These are phyloP conservation scores for Phaeosphaeriaceae sp. DNA, from an alignment of 2,329 filamentous ascomycete species.

Conservation along the genomic window DNA sequence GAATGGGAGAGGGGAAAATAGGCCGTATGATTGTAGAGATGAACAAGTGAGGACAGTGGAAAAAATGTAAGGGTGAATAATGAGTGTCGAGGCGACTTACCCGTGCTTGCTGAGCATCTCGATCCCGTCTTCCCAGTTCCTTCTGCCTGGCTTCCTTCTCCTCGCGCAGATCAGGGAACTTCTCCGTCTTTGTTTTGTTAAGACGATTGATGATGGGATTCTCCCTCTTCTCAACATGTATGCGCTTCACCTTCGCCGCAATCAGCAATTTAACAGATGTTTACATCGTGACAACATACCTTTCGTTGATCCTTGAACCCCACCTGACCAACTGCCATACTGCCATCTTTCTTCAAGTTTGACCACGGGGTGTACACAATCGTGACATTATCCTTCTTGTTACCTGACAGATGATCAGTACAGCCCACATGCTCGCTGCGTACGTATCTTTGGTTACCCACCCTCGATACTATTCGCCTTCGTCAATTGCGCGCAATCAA, in stretches of 20 bases:
- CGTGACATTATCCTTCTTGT: constrained; percentile 98
- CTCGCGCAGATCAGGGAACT: constrained; percentile 80
- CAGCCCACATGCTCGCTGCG: too few species aligned
- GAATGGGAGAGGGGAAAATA: not conserved
- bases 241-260: constrained; percentile 71
- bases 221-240: constrained; percentile 81
- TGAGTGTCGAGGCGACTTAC: constrained; percentile 53
- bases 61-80: not conserved
- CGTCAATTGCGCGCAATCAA: constrained; percentile 93
- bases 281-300: constrained; percentile 30
- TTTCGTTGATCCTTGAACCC: constrained; percentile 89
- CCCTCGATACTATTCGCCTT: constrained; percentile 99
- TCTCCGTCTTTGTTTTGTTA: constrained; percentile 94
- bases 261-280: not conserved
- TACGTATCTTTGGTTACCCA: too few species aligned
- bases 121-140: constrained; percentile 76
- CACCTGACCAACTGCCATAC: constrained; percentile 95
- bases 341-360: constrained; percentile 93
- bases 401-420: constrained; percentile 64
- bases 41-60: not conserved
- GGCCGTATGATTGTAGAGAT: not conserved
- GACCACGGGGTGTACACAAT: constrained; percentile 98
- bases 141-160: constrained; percentile 81
- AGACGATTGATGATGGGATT: constrained; percentile 96
- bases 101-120: constrained; percentile 67